Base-by-base conservation (phyloP, 116 monocot species). In the Papilionanthe hybrid region DNA sequence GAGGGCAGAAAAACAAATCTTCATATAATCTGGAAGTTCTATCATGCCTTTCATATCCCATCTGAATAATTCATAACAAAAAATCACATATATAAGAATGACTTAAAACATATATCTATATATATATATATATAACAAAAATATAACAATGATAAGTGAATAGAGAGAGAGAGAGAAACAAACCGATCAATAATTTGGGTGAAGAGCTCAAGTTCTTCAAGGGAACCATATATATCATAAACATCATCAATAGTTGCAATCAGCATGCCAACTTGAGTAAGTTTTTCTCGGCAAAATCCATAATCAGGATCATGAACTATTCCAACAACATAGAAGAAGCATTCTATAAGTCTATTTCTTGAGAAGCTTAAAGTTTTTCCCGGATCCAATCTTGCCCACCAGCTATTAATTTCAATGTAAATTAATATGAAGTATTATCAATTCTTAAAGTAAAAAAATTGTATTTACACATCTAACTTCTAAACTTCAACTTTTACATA, bases 11-110 rank as follows among this genome's bases (percentile, higher is more conserved):
- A 83, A 80, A 8, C 76, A 80, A 15, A 77, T 11, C 42, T 79
- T 82, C 86, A 86, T 72, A 25, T 83, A 77, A 19, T 83, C 44
- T 0, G 86, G 86, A 25, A 86, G 80, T 28, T 72, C 11, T 12
- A 72, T 43, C 13, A 43, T 55, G 1, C 56, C 77, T 48, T 43
- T 44, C 1, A 83, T 47, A 28, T 83, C 86, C 86, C 83, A 83
- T 19, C 86, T 83, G 68, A 65, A 9, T 29, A 18, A 66, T 29
- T 47, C n/a, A 76, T 23, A 17, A 20, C 4, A 45, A 45, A 45
- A 8, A 45, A 45, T 4, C 9, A 9, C 7, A 7, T 20, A 43
- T 75, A 75, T 1, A 22, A 37, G 37, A 37, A 37, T 37, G 37
- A 37, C 3, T 37, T 37, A 37, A 37, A 37, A 37, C 37, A 37